Evolutionary conservation across 2,329 filamentous ascomycete species (phyloP).

Genomic region (Aureobasidium melanogenum): DNA sequence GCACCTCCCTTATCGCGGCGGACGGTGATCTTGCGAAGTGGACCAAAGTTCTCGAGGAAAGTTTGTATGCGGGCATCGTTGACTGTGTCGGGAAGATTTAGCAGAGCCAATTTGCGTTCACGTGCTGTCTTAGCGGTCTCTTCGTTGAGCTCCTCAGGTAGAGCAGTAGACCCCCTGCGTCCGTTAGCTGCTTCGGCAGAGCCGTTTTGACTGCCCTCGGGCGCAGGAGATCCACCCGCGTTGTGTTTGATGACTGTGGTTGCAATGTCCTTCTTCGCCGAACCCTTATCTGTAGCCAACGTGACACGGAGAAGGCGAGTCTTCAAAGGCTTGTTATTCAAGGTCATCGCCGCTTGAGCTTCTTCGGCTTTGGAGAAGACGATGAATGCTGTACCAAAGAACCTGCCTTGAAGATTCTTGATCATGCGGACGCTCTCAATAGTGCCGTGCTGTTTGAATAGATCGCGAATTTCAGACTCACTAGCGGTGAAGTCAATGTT

Average conservation of each 20-base stretch:
- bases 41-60: slow-evolving; percentile 61
- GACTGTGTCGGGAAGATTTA: slow-evolving; percentile 85
- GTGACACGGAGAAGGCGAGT: slow-evolving; percentile 27
- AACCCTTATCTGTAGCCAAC: slow-evolving; percentile 18
- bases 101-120: slow-evolving; percentile 67
- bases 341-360: slow-evolving; percentile 24
- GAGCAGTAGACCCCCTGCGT: slow-evolving; percentile 22
- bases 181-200: slow-evolving; percentile 4
- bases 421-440: slow-evolving; percentile 67
- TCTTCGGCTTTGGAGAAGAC: slow-evolving; percentile 55
- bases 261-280: slow-evolving; percentile 12
- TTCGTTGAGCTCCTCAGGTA: slow-evolving; percentile 12
- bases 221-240: slow-evolving; percentile 3
- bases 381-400: slow-evolving; percentile 72
- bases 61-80: slow-evolving; percentile 75
- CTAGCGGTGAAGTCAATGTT: slow-evolving; percentile 76
- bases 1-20: slow-evolving; percentile 78
- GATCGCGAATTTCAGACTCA: slow-evolving; percentile 59
- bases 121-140: slow-evolving; percentile 22
- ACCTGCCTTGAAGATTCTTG: slow-evolving; percentile 56
- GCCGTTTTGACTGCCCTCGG: slow-evolving; percentile 14
- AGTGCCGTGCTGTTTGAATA: slow-evolving; percentile 68
- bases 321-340: slow-evolving; percentile 26
- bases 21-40: slow-evolving; percentile 66
- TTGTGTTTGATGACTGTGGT: slow-evolving; percentile 13